Evolutionary conservation across 768 basidiomycete genomes (phyloP).

Genomic region (Lepiota brunneoincarnata): DNA sequence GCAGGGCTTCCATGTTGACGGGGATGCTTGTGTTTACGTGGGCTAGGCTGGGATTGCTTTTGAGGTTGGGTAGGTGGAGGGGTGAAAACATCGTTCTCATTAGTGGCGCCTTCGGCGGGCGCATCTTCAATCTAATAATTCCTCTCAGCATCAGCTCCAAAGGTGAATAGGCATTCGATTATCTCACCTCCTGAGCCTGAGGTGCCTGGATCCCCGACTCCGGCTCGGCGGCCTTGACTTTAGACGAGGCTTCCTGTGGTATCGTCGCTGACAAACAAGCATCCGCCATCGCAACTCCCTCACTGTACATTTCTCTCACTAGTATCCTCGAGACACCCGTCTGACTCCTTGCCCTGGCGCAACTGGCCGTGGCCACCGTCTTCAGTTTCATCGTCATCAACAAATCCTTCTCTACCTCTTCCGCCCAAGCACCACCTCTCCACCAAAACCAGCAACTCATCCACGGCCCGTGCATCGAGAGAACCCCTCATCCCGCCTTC

Average conservation of each 20-base stretch:
- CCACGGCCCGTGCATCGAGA: conserved; percentile 37
- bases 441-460: conserved; percentile 30
- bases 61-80: background rate
- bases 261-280: too few species aligned
- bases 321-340: too few species aligned
- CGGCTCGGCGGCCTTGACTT: too few species aligned
- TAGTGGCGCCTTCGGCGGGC: background rate
- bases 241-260: too few species aligned
- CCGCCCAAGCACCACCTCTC: conserved; percentile 41
- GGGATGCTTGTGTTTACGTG: background rate
- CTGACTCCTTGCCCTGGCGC: too few species aligned
- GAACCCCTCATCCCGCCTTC: conserved; percentile 37
- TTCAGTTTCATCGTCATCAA: conserved; percentile 6
- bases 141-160: too few species aligned
- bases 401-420: conserved; percentile 1
- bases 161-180: too few species aligned
- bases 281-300: too few species aligned
- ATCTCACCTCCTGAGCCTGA: too few species aligned
- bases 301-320: too few species aligned
- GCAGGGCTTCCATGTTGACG: conserved; percentile 15
- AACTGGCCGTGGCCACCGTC: background rate
- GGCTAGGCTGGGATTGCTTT: background rate
- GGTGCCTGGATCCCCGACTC: too few species aligned
- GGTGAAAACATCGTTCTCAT: background rate
- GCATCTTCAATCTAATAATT: background rate